Evolutionary conservation across 2,329 filamentous ascomycete genomes (phyloP).

Genomic region (Capronia americana): DNA sequence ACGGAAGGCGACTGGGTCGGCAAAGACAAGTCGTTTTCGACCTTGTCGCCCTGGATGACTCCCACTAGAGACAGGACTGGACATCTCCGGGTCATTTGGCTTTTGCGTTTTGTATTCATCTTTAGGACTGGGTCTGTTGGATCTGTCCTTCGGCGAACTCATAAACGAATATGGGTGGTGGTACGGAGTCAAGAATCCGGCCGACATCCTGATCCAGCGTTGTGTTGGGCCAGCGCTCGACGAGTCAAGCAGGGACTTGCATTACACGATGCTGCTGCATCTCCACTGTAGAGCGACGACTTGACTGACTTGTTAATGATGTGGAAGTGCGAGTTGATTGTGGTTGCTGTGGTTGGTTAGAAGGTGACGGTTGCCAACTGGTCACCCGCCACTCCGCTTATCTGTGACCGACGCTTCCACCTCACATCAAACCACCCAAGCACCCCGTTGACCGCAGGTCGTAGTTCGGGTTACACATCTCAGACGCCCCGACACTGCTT

Average conservation of each 20-base stretch:
- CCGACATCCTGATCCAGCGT: background rate
- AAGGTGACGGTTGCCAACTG: slow-evolving; percentile 10
- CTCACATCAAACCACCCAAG: slow-evolving; percentile 5
- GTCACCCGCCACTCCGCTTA: slow-evolving; percentile 12
- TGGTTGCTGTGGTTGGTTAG: slow-evolving; percentile 14
- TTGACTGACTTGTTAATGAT: background rate
- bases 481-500: background rate
- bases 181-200: slow-evolving; percentile 23
- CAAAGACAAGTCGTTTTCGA: slow-evolving; percentile 63
- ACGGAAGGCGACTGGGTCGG: slow-evolving; percentile 69
- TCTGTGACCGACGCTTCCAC: slow-evolving; percentile 7
- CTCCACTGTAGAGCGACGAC: background rate
- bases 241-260: background rate
- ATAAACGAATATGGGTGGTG: slow-evolving; percentile 18
- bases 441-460: background rate
- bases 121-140: slow-evolving; percentile 25
- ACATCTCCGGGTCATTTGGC: background rate
- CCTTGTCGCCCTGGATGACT: slow-evolving; percentile 38
- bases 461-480: background rate
- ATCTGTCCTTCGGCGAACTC: slow-evolving; percentile 22
- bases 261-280: background rate
- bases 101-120: slow-evolving; percentile 17
- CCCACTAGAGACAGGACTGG: slow-evolving; percentile 36
- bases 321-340: background rate
- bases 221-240: background rate